Percentiles rank a stretch among this genome's conserved stretches.
phyloP scores from a whole-genome alignment of 306 rosid genomes.

The Pyrus betulifolia region DNA sequence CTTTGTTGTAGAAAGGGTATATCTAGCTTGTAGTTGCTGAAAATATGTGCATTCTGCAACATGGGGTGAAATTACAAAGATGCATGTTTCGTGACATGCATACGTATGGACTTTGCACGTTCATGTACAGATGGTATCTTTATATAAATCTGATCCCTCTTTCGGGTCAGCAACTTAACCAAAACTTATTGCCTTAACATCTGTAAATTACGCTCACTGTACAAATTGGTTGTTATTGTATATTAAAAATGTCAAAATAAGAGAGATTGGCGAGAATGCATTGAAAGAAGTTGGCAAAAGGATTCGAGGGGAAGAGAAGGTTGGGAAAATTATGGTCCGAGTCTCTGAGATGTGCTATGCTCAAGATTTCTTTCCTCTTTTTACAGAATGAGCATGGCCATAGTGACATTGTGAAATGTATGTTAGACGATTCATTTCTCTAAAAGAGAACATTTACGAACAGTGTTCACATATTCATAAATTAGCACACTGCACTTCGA shows the following conservation, averaged over 20 bases:
- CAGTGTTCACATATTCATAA: neutral
- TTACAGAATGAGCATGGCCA: neutral
- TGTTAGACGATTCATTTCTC: neutral
- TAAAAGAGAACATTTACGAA: neutral
- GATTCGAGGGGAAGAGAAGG: neutral
- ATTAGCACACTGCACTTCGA: neutral
- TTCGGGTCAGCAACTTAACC: neutral
- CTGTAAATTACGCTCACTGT: neutral
- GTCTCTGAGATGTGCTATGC: neutral
- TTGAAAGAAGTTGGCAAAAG: neutral
- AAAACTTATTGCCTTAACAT: neutral
- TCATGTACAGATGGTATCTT: neutral
- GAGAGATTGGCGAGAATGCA: neutral
- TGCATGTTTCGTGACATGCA: neutral
- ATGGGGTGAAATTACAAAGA: neutral
- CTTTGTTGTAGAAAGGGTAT: neutral
- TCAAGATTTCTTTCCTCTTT: neutral
- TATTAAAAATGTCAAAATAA: neutral
- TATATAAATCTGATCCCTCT: neutral
- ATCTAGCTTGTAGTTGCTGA: neutral
- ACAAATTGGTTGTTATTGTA: neutral
- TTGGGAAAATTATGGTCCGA: neutral
- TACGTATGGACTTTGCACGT: neutral
- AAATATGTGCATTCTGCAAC: neutral
- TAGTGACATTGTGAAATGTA: neutral